phyloP scores from a whole-genome alignment of 345 rosid species.

The Rhizophora apiculata region DNA sequence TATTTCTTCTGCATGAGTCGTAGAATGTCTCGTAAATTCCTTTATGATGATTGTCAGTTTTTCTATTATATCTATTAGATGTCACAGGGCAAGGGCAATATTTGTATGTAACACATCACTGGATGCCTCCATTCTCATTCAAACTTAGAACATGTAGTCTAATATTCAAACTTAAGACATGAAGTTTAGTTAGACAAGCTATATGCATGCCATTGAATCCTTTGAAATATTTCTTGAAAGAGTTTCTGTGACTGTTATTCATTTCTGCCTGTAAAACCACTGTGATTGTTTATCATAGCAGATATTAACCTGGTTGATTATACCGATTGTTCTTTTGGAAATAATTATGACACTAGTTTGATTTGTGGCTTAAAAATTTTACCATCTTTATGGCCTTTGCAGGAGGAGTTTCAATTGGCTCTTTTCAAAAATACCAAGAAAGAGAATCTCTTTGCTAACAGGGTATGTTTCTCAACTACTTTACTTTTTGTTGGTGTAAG shows the following conservation, averaged over 20 bases:
- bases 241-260: too few species aligned
- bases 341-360: too few species aligned
- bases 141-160: too few species aligned
- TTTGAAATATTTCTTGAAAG: too few species aligned
- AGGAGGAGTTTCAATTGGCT: slow-evolving; percentile 98
- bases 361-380: too few species aligned
- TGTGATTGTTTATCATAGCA: background rate
- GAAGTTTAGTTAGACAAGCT: too few species aligned
- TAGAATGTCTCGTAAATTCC: background rate
- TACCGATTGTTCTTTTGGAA: background rate
- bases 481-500: background rate
- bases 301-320: slow-evolving; percentile 5
- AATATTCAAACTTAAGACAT: too few species aligned
- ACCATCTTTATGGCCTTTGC: slow-evolving; percentile 17
- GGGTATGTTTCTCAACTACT: slow-evolving; percentile 41
- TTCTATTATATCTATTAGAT: background rate
- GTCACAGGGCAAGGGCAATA: too few species aligned
- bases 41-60: background rate
- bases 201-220: too few species aligned
- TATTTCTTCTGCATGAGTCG: background rate
- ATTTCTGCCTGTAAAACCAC: background rate
- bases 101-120: too few species aligned
- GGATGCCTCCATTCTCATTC: too few species aligned
- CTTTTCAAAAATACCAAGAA: slow-evolving; percentile 84
- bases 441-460: slow-evolving; percentile 90